Base-by-base conservation (phyloP, 2,329 filamentous ascomycete genomes). In the Ascochyta fabae region DNA sequence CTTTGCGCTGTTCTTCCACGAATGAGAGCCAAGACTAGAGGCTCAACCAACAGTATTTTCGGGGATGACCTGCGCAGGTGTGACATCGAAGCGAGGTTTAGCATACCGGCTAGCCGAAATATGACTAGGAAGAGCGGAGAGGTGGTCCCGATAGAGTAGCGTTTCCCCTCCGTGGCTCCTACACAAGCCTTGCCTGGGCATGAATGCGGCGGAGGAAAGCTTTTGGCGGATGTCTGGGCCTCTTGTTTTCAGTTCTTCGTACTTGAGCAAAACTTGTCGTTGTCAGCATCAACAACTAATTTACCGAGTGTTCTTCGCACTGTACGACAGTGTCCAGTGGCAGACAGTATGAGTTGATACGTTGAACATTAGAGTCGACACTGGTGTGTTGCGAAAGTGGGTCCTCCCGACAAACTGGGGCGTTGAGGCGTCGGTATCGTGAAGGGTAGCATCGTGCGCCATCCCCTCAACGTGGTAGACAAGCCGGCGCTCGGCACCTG, bases 1-100 rank as follows among this genome's bases (percentile, higher is more conserved):
- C 43, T 56, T 31, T 49, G 33, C 13, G 6, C 42, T 57, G 56
- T 59, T 65, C 63, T 70, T 66, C 69, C 69, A 67, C 69, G 65
- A 72, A 72, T 72, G 53, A 60, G 48, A 38, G 46, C 36, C 13
- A 38, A 16, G 26, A 48, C 46, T 33, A 45, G 47, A 46, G 27
- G 51, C 44, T 53, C 45, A 47, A 44, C 31, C 29, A 61, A 48
- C 47, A 44, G 44, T 51, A n/a, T 22, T 48, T 40, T 48, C 58
- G 50, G 56, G 41, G 51, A 48, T 39, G 29, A 24, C 52, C 40
- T 45, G 49, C 49, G 39, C 41, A 52, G 42, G 39, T 34, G 33
- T 54, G 48, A 44, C 46, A 48, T 60, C 48, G 60, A 64, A 45
- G 57, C 48, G 55, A 52, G 39, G 36, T 39, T 46, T 61, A 61